Conservation (phyloP, 495 filamentous ascomycete species). For the Viridothelium virens region DNA sequence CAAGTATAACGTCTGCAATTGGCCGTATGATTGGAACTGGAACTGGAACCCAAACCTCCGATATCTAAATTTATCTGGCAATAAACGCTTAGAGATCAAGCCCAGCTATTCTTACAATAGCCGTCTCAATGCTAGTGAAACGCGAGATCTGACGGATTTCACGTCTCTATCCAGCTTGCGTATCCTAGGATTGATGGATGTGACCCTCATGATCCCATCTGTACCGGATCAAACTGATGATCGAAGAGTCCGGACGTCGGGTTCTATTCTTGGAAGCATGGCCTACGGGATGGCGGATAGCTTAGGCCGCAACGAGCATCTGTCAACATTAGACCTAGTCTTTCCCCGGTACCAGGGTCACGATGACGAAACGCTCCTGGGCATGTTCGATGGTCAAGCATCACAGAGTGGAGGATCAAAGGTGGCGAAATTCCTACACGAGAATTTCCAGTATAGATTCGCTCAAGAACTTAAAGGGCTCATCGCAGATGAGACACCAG, state of each 20-base stretch:
- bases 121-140: constrained; percentile 43
- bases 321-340: constrained; percentile 97
- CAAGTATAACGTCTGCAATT: constrained; percentile 99
- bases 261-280: constrained; percentile 75
- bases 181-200: constrained; percentile 93
- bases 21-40: constrained; percentile 99
- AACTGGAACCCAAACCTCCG: constrained; percentile 92
- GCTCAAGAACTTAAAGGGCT: constrained; percentile 69
- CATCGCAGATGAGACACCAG: constrained; percentile 59
- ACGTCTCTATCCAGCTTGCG: constrained; percentile 75
- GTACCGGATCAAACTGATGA: constrained; percentile 94
- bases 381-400: constrained; percentile 89
- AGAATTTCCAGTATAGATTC: constrained; percentile 83
- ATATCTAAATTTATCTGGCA: constrained; percentile 94
- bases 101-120: constrained; percentile 52
- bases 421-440: constrained; percentile 91
- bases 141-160: constrained; percentile 82
- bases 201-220: constrained; percentile 84
- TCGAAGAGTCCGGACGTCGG: constrained; percentile 90
- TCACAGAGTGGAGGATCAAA: constrained; percentile 81
- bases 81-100: constrained; percentile 96
- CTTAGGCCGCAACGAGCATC: constrained; percentile 84
- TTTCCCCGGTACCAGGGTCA: constrained; percentile 87
- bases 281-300: constrained; percentile 97
- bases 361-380: constrained; percentile 80